Evolutionary conservation across 345 rosid species (phyloP), one percentile per base, ranked within the genome.

Genomic region (Cardamine occulta): DNA sequence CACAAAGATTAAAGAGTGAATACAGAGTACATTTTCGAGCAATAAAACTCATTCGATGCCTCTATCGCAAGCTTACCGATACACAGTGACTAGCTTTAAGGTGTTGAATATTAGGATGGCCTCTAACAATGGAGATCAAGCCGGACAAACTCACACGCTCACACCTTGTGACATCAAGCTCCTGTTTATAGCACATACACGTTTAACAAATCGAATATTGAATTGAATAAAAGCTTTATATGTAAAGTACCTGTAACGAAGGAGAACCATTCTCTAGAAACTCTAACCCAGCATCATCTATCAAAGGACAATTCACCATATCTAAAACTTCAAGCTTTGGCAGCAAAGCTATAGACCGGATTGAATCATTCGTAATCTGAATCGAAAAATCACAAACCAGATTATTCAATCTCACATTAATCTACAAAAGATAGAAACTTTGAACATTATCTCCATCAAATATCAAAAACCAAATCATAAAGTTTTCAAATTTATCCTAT

Each of bases 91-190:
- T 80, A 9, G 95, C 95, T 53, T 77, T 78, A 55, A 94, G 83
- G 78, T 75, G 86, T 72, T 70, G 73, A 58, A 94, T 84, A 73
- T 74, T 68, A 66, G 79, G 68, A 66, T 94, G 97, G 68, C 92
- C 87, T 83, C 81, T 80, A 55, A 87, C 60, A 5, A 88, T 60
- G 72, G 84, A 72, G 70, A 75, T 68, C 69, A 87, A 72, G 70
- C 98, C 86, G 40, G 80, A 80, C 7, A 84, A 80, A 80, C 82
- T 85, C 77, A 94, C 76, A 63, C 75, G 70, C 35, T 84, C 92
- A 72, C 98, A 91, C 81, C 98, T 94, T 0, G 96, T 86, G 32
- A 90, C 82, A 82, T 90, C 89, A 40, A 94, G 61, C 37, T 68
- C 90, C 98, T 91, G 83, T 77, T 49, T 12, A 18, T 18, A 11